Evolutionary conservation across 129 eudicot genomes (phyloP).

Genomic region (Daucus carota): DH1_v3.0 NC_030388.2:10234001-10234500

Average conservation of each 20-base stretch:
- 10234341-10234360: not conserved
- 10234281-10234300: not conserved
- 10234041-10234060: not conserved
- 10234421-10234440: not conserved
- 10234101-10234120: not conserved
- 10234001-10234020: not conserved
- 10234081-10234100: not conserved
- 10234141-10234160: not conserved
- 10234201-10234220: not conserved
- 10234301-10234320: not conserved
- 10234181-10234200: not conserved
- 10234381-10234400: not conserved
- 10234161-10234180: not conserved
- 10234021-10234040: not conserved
- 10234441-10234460: not conserved
- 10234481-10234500: too few species aligned
- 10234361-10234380: not conserved
- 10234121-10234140: not conserved
- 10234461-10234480: not conserved
- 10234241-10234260: not conserved
- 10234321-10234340: not conserved
- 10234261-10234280: not conserved
- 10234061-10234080: too few species aligned
- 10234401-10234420: not conserved
- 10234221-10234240: too few species aligned